phyloP scores from a whole-genome alignment of 2,329 filamentous ascomycete genomes.

The Verticillium klebahnii region DNA sequence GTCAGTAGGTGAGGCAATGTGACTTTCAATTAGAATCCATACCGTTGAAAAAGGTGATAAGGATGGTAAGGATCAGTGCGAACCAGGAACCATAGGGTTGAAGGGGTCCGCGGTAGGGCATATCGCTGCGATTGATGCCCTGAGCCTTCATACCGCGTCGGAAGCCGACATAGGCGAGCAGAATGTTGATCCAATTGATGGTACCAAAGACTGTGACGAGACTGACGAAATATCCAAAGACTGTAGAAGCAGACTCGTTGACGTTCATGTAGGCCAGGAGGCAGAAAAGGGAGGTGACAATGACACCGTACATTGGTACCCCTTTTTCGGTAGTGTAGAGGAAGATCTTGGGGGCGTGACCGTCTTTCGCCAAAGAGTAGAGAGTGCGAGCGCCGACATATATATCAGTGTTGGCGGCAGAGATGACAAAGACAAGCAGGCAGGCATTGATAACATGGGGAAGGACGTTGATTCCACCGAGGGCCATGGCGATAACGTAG shows the following conservation, averaged over 20 bases:
- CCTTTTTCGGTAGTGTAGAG: slow-evolving; percentile 27
- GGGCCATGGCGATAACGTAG: slow-evolving; percentile 17
- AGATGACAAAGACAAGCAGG: slow-evolving; percentile 18
- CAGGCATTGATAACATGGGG: slow-evolving; percentile 18
- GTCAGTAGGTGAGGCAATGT: background rate
- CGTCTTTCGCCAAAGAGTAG: slow-evolving; percentile 32
- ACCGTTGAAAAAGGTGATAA: slow-evolving; percentile 51
- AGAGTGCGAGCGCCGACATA: slow-evolving; percentile 35
- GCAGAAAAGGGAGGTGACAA: slow-evolving; percentile 27
- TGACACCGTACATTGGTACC: slow-evolving; percentile 33
- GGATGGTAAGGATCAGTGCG: slow-evolving; percentile 32
- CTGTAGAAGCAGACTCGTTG: slow-evolving; percentile 1
- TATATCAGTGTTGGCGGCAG: slow-evolving; percentile 9
- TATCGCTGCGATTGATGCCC: slow-evolving; percentile 22
- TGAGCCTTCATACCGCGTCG: slow-evolving; percentile 30
- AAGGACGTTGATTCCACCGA: slow-evolving; percentile 14
- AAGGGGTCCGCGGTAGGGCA: slow-evolving; percentile 33
- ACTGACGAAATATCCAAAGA: slow-evolving; percentile 21
- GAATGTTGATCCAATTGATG: slow-evolving; percentile 37
- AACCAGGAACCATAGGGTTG: slow-evolving; percentile 28
- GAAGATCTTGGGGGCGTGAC: slow-evolving; percentile 32
- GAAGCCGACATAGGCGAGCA: slow-evolving; percentile 34
- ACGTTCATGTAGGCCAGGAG: slow-evolving; percentile 26
- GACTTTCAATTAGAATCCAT: slow-evolving; percentile 19
- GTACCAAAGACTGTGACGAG: slow-evolving; percentile 34